phyloP scores from a whole-genome alignment of 768 basidiomycete genomes.

The Podaxis sp. region DNA sequence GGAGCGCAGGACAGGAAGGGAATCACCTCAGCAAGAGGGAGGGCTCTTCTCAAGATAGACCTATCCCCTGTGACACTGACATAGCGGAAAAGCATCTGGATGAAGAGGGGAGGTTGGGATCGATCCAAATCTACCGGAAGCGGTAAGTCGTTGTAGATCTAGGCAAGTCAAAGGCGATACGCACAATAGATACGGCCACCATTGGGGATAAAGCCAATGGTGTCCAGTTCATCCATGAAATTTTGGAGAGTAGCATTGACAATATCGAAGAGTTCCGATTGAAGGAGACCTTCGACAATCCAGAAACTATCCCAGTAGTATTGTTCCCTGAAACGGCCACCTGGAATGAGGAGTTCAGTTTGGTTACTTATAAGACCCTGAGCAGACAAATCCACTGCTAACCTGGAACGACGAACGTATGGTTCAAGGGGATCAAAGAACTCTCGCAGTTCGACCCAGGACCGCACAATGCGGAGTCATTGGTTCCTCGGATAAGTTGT shows the following conservation, averaged over 20 bases:
- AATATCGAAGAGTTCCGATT: slow-evolving; percentile 69
- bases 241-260: slow-evolving; percentile 81
- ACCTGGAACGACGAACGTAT: slow-evolving; percentile 90
- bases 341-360: slow-evolving; percentile 20
- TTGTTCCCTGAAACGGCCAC: slow-evolving; percentile 77
- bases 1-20: neutral
- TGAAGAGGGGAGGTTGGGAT: slow-evolving; percentile 91
- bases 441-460: slow-evolving; percentile 64
- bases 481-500: slow-evolving; percentile 72
- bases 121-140: slow-evolving; percentile 66
- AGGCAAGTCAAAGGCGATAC: slow-evolving; percentile 15
- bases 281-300: slow-evolving; percentile 84
- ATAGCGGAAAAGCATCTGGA: slow-evolving; percentile 91
- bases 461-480: slow-evolving; percentile 62
- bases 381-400: slow-evolving; percentile 21
- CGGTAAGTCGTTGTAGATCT: neutral
- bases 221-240: slow-evolving; percentile 90
- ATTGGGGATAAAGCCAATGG: slow-evolving; percentile 90
- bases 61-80: slow-evolving; percentile 67
- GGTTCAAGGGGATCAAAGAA: slow-evolving; percentile 83
- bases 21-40: slow-evolving; percentile 77
- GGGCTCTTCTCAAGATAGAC: slow-evolving; percentile 68
- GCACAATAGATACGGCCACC: slow-evolving; percentile 88
- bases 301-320: slow-evolving; percentile 77
- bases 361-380: neutral